Conservation (phyloP, 495 filamentous ascomycete genomes). For the Chaetomium fimeti region DNA sequence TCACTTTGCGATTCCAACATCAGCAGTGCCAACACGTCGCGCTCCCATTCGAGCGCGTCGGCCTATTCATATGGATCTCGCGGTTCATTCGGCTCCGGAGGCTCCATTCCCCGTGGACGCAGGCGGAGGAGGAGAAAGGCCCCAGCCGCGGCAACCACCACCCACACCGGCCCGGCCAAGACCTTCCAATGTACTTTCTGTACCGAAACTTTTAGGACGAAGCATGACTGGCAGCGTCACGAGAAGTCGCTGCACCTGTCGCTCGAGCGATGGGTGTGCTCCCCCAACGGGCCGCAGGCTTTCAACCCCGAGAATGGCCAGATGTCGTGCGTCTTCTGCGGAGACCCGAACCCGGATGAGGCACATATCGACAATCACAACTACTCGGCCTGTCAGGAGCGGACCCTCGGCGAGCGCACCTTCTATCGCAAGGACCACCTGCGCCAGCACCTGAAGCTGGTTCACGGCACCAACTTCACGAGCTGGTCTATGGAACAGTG, state of each 20-base stretch:
- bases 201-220: slow-evolving; percentile 73
- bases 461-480: slow-evolving; percentile 65
- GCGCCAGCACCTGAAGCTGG: slow-evolving; percentile 74
- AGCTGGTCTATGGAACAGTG: slow-evolving; percentile 65
- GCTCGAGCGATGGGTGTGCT: slow-evolving; percentile 77
- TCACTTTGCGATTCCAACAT: slow-evolving; percentile 70
- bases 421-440: slow-evolving; percentile 86
- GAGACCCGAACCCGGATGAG: slow-evolving; percentile 53
- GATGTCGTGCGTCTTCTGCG: slow-evolving; percentile 68
- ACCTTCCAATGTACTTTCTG: slow-evolving; percentile 86
- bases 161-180: slow-evolving; percentile 43
- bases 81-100: slow-evolving; percentile 66
- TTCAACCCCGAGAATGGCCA: slow-evolving; percentile 48
- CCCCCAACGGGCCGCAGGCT: slow-evolving; percentile 60
- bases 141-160: slow-evolving; percentile 18
- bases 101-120: slow-evolving; percentile 57
- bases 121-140: slow-evolving; percentile 65
- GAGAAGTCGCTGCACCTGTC: slow-evolving; percentile 77
- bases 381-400: slow-evolving; percentile 64
- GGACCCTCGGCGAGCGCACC: slow-evolving; percentile 62
- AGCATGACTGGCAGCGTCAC: slow-evolving; percentile 83
- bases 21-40: slow-evolving; percentile 69
- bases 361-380: slow-evolving; percentile 70
- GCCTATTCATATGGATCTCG: slow-evolving; percentile 67
- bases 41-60: slow-evolving; percentile 66